phyloP scores from a whole-genome alignment of 2,329 filamentous ascomycete species.

The Scedosporium dehoogii region DNA sequence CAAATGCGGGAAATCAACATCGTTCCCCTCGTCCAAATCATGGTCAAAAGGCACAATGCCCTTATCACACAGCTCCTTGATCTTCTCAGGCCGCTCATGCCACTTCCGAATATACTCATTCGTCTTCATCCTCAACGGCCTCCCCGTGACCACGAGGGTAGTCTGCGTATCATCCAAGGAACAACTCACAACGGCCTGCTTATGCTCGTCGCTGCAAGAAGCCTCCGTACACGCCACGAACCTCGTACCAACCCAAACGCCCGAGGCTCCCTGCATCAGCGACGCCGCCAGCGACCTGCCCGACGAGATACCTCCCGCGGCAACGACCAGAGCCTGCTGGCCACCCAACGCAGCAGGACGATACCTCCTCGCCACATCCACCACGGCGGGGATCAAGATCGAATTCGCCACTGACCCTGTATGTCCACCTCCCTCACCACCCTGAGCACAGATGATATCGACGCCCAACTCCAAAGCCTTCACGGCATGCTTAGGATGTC shows the following conservation, averaged over 20 bases:
- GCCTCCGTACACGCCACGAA: slow-evolving; percentile 82
- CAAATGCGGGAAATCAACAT: slow-evolving; percentile 76
- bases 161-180: slow-evolving; percentile 69
- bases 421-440: slow-evolving; percentile 87
- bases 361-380: slow-evolving; percentile 70
- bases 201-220: slow-evolving; percentile 71
- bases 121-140: slow-evolving; percentile 68
- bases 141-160: slow-evolving; percentile 72
- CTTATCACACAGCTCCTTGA: slow-evolving; percentile 62
- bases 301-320: slow-evolving; percentile 79
- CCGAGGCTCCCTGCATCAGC: slow-evolving; percentile 78
- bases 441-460: slow-evolving; percentile 86
- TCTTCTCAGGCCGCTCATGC: slow-evolving; percentile 66
- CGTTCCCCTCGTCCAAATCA: slow-evolving; percentile 73
- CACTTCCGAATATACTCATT: slow-evolving; percentile 79
- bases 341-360: slow-evolving; percentile 60
- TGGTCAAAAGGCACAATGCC: slow-evolving; percentile 74
- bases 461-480: slow-evolving; percentile 82
- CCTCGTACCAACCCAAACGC: slow-evolving; percentile 89
- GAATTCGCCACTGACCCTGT: slow-evolving; percentile 79
- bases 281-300: slow-evolving; percentile 71
- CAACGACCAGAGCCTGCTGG: slow-evolving; percentile 66
- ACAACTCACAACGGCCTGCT: slow-evolving; percentile 72
- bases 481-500: slow-evolving; percentile 79
- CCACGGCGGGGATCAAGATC: slow-evolving; percentile 79